Base-by-base conservation (phyloP, 139 green algal genomes). In the Tetraselmis chui region DNA sequence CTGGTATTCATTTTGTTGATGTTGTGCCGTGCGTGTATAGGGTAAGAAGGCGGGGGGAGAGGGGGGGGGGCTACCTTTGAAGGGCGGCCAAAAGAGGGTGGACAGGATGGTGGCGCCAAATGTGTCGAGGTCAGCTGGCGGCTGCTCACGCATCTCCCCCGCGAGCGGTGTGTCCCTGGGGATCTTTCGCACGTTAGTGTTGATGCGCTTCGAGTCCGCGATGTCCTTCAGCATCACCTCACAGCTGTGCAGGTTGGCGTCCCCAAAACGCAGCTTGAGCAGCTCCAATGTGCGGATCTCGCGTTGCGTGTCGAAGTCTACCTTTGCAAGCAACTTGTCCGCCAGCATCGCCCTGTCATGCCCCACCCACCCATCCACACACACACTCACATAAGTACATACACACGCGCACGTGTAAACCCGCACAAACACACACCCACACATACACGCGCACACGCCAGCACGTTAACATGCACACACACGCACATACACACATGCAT, bases 201-300 rank as follows among this genome's bases (percentile, higher is more conserved):
- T 94, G 32, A 97, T 88, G 76, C 96, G 93, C 86, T 96, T 97
- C 58, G 89, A 96, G 84, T 98, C 96, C 0, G 89, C 90, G 80
- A 99, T 81, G 90, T 99, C 96, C 78, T 95, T 94, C 31, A 97
- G 81, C 93, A 97, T 96, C 58, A 91, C 90, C 87, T 96, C 93
- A 30, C 91, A 94, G 26, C 86, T 85, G 81, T 94, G 92, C 85
- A 99, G 89, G 30, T 84, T 89, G 31, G 74, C 81, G 77, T 99
- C 96, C 0, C 92, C 94, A 83, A 98, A 98, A 32, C 94, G 90
- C 77, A 97, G 88, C 85, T 97, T 98, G 22, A 99, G 90, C 80
- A 99, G 91, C 90, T 99, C 96, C 31, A 98, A 85, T 0, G 94
- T 97, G 67, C 92, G 89, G 32, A 96, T 88, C 82, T 98, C 94